These are phyloP conservation scores for Rhamnella rubrinervis DNA, from an alignment of 331 rosid genomes.

Conservation along the genomic window DNA sequence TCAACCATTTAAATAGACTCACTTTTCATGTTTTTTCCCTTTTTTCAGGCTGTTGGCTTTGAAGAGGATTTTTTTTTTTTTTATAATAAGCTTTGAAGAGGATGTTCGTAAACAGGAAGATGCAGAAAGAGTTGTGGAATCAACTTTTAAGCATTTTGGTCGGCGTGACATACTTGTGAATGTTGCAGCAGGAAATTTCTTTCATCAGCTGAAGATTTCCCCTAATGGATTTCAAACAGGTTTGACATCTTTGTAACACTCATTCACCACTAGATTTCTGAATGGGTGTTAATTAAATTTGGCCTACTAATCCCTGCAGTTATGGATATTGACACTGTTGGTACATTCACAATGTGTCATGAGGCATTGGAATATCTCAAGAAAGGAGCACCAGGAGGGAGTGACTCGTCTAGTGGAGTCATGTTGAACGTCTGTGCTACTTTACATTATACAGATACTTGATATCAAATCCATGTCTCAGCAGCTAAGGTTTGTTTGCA, in stretches of 20 bases:
- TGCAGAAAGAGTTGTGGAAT: constrained; percentile 71
- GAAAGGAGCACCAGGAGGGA: constrained; percentile 81
- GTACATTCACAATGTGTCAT: constrained; percentile 90
- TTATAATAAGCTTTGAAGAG: constrained; percentile 72
- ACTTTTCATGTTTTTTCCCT: neutral
- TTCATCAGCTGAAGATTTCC: constrained; percentile 78
- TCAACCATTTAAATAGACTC: neutral
- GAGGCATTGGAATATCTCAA: constrained; percentile 52
- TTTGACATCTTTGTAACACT: constrained; percentile 11
- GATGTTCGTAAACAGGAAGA: constrained; percentile 93
- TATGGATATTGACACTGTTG: constrained; percentile 93
- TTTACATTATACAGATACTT: constrained; percentile 32
- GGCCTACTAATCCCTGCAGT: constrained; percentile 44
- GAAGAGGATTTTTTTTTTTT: too few relatives aligned
- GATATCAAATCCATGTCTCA: constrained; percentile 63
- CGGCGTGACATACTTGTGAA: constrained; percentile 79
- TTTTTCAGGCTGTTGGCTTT: constrained; percentile 63
- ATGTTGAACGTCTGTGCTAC: constrained; percentile 28
- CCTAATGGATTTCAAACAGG: constrained; percentile 97
- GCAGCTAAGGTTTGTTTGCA: constrained; percentile 40
- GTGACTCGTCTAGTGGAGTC: constrained; percentile 13
- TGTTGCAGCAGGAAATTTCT: constrained; percentile 94
- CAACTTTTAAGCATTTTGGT: constrained; percentile 68
- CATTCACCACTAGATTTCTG: too few relatives aligned
- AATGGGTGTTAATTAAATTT: constrained; percentile 7